A percentile compares a stretch with the other conserved stretches of the same genome.
Conservation (phyloP, 2,329 filamentous ascomycete genomes). For the Knufia petricola region DNA sequence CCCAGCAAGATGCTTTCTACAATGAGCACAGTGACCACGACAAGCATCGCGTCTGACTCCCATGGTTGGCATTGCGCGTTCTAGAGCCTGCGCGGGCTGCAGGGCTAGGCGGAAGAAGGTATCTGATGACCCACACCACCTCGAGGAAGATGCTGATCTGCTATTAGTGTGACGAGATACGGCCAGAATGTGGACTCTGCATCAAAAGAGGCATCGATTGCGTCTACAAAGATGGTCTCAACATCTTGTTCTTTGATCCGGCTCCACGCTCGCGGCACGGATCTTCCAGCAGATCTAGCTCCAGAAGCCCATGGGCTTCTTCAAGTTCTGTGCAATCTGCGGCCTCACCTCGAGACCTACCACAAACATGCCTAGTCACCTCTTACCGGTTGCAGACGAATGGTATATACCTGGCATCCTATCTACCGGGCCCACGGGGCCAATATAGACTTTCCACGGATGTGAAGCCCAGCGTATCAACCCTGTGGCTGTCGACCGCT, state of each 20-base stretch:
- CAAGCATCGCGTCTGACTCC: too few relatives aligned
- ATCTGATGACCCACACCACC: too few relatives aligned
- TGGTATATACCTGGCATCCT: constrained; percentile 6
- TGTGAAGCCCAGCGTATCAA: neutral
- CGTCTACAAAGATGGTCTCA: constrained; percentile 6
- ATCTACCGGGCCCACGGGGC: neutral
- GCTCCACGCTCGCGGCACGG: neutral
- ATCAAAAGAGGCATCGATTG: constrained; percentile 10
- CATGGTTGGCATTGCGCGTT: too few relatives aligned
- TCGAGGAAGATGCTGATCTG: too few relatives aligned
- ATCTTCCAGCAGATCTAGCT: neutral
- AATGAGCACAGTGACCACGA: too few relatives aligned
- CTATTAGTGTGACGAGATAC: constrained; percentile 10
- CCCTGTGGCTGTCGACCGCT: constrained; percentile 3
- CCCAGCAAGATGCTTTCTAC: too few relatives aligned
- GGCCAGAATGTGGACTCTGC: constrained; percentile 10
- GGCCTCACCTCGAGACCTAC: constrained; percentile 1
- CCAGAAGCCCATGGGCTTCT: neutral
- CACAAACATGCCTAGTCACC: neutral
- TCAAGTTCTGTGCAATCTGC: neutral
- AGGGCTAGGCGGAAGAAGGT: too few relatives aligned
- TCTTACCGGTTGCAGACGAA: constrained; percentile 3
- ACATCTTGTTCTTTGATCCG: constrained; percentile 10
- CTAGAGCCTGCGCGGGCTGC: too few relatives aligned
- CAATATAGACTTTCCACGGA: neutral